phyloP scores from a whole-genome alignment of 2,329 filamentous ascomycete genomes.

The Ceratocystis destructans region DNA sequence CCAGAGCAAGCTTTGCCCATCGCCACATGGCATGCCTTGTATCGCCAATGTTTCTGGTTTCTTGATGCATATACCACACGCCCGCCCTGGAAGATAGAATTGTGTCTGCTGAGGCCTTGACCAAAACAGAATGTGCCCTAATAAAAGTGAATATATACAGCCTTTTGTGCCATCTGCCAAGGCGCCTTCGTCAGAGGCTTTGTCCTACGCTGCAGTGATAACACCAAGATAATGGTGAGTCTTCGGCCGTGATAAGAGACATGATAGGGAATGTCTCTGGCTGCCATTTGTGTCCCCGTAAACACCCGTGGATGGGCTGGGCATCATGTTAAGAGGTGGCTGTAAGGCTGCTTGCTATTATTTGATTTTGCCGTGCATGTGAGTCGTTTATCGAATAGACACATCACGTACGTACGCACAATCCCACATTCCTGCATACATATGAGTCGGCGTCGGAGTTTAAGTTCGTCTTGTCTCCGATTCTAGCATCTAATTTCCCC shows the following conservation, averaged over 20 bases:
- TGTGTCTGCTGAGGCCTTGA: not conserved
- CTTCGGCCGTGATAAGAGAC: not conserved
- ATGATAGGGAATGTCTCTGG: not conserved
- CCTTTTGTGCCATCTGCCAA: not conserved
- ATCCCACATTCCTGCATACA: not conserved
- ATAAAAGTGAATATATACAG: not conserved
- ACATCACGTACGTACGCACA: not conserved
- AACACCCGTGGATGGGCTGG: not conserved
- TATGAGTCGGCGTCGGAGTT: not conserved
- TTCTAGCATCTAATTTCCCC: not conserved
- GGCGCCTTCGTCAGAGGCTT: not conserved
- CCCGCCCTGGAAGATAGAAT: not conserved
- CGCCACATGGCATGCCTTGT: too few relatives aligned
- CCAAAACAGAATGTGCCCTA: not conserved
- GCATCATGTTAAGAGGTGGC: not conserved
- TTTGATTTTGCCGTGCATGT: not conserved
- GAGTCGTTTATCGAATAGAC: too few relatives aligned
- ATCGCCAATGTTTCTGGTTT: too few relatives aligned
- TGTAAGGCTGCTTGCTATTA: not conserved
- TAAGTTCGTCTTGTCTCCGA: not conserved
- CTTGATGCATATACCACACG: not conserved
- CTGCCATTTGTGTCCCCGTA: not conserved
- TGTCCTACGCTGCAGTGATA: not conserved
- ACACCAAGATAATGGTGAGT: not conserved
- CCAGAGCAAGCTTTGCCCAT: too few relatives aligned